Percentiles rank a stretch among this genome's conserved stretches.
These are phyloP conservation scores for Bipolaris gigantea DNA, from an alignment of 2,329 filamentous ascomycete genomes.

Conservation along the genomic window DNA sequence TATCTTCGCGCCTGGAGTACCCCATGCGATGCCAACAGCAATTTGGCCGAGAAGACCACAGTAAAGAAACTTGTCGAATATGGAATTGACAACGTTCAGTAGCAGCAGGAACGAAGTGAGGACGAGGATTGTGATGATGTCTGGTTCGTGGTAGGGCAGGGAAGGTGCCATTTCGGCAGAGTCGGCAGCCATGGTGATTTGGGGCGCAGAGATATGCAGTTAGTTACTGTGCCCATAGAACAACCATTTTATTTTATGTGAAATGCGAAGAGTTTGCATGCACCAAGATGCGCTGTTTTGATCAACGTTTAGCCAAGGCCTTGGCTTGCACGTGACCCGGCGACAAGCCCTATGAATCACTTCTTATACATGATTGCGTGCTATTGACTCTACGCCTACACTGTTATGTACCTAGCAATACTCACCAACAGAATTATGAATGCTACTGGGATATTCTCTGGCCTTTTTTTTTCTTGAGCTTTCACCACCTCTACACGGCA, in stretches of 20 bases:
- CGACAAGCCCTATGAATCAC: no score
- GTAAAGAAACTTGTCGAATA: slow-evolving; percentile 63
- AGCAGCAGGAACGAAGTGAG: slow-evolving; percentile 64
- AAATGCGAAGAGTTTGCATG: background rate
- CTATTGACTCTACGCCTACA: no score
- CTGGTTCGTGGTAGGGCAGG: slow-evolving; percentile 65
- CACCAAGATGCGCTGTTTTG: background rate
- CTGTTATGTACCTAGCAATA: no score
- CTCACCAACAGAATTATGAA: no score
- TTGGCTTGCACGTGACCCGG: background rate
- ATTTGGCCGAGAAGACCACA: slow-evolving; percentile 75
- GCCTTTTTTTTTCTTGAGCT: no score
- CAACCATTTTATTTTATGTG: no score
- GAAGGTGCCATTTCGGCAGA: background rate
- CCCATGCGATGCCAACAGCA: slow-evolving; percentile 70
- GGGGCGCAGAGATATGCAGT: background rate
- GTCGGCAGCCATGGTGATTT: background rate
- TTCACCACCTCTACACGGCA: no score
- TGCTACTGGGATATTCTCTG: no score
- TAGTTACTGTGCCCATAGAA: background rate
- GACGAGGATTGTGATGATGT: slow-evolving; percentile 61
- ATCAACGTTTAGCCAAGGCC: background rate
- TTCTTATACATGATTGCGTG: no score
- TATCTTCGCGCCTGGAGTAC: slow-evolving; percentile 65
- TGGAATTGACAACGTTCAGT: slow-evolving; percentile 61